A percentile compares a stretch with the other conserved stretches of the same genome.
Conservation (phyloP, 2,329 filamentous ascomycete species). For the Didymella lethalis region DNA sequence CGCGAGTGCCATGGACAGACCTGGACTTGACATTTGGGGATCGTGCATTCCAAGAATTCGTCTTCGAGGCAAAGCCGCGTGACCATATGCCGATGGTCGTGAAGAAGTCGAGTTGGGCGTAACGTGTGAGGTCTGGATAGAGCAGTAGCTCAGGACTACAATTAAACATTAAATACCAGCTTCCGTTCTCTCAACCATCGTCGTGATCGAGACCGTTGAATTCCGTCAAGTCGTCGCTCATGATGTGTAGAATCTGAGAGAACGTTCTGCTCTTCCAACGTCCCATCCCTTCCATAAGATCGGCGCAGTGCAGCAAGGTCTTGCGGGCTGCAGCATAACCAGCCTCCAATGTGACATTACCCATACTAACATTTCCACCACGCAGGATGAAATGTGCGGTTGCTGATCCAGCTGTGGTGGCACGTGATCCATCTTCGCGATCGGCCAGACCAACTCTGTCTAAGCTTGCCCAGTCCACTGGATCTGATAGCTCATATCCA, state of each 20-base stretch:
- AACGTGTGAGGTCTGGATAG: too few species aligned
- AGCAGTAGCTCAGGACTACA: neutral
- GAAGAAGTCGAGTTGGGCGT: conserved; percentile 28
- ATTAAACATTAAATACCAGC: neutral
- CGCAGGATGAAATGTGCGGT: conserved; percentile 57
- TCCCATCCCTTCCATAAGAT: conserved; percentile 61
- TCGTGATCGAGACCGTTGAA: conserved; percentile 17
- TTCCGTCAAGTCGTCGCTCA: conserved; percentile 61
- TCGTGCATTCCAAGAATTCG: conserved; percentile 41
- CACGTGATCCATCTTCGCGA: conserved; percentile 28
- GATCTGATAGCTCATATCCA: conserved; percentile 58
- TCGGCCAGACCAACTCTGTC: conserved; percentile 57
- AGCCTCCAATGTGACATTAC: conserved; percentile 57
- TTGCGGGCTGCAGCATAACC: conserved; percentile 62
- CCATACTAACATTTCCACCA: conserved; percentile 58
- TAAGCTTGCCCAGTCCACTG: conserved; percentile 60
- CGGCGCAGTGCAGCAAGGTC: conserved; percentile 61
- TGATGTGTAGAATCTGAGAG: conserved; percentile 62
- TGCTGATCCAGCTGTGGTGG: conserved; percentile 44
- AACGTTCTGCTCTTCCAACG: conserved; percentile 61
- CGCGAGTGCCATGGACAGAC: conserved; percentile 36
- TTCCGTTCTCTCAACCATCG: conserved; percentile 2
- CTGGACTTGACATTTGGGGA: conserved; percentile 43
- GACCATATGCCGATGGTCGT: conserved; percentile 46
- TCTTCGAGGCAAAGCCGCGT: conserved; percentile 44